Evolutionary conservation across 441 rosid genomes (phyloP), one percentile per base, ranked within the genome.

Genomic region (Manihot esculenta): DNA sequence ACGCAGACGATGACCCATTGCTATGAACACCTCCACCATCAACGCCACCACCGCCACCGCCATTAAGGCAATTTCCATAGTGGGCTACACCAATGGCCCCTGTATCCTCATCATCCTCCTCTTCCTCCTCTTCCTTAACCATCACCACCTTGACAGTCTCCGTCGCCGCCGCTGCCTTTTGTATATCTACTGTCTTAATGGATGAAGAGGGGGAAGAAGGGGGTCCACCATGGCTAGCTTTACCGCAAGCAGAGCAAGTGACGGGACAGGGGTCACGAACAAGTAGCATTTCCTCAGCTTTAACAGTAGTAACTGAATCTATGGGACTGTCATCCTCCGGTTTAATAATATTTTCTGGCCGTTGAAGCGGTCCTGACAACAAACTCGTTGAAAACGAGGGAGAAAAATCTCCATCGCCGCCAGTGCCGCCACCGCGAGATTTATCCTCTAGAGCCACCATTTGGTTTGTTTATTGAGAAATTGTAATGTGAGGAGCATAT

Each of bases 1-100:
- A 78, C 7, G 81, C 78, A 41, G 83, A 76, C 8, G 84, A 70
- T 9, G 79, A 77, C 2, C 68, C 62, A 23, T 27, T 56, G n/a
- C 26, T 24, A 30, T 58, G 63, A 15, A 14, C 62, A 10, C 61
- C 33, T 15, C 21, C 15, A 26, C 27, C 49, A 7, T 49, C 62
- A 26, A 9, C 56, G 12, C 20, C 64, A 30, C 54, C 20, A 55
- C 14, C 49, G 1, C 18, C 15, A 30, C 33, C 58, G 59, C 51
- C 57, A 51, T 75, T 75, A 17, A 60, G 0, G 42, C 42, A 38
- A 38, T 38, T 38, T 5, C 42, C 42, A 38, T 38, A 38, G 42
- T 38, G 42, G 9, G 7, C 42, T 2, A 23, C 58, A 1, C 48
- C 64, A 33, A 4, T 15, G 13, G 18, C 59, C 14, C 59, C 33